Evolutionary conservation across 352 stramenopile species (phyloP).

Genomic region (Phytophthora nicotianae): DNA sequence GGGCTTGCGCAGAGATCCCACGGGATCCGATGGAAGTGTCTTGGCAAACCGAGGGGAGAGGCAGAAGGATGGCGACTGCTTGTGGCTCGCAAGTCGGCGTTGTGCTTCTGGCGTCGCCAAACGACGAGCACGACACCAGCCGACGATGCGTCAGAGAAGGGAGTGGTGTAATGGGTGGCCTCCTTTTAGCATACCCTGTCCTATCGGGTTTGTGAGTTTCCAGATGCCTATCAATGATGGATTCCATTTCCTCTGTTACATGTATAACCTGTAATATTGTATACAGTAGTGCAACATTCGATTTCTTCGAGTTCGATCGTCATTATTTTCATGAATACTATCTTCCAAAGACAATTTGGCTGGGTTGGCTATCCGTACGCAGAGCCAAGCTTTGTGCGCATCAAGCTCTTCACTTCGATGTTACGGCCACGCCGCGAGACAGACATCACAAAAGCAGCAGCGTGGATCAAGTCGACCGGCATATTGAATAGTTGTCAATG

Average conservation of each 20-base stretch:
- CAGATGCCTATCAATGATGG: background rate
- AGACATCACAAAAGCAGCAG: background rate
- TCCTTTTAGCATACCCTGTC: background rate
- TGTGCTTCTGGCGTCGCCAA: constrained; percentile 11
- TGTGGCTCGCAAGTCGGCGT: constrained; percentile 16
- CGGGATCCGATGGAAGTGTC: constrained; percentile 1
- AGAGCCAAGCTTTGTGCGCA: background rate
- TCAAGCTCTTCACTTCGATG: background rate
- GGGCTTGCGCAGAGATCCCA: background rate
- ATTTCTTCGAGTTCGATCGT: background rate
- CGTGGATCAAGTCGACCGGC: background rate
- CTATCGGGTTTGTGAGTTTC: background rate
- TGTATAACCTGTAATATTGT: background rate
- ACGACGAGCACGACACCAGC: constrained; percentile 8
- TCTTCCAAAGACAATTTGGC: too few relatives aligned
- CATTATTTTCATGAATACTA: too few relatives aligned
- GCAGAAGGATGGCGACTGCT: constrained; percentile 17
- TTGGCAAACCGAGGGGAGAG: constrained; percentile 13
- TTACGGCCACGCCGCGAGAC: background rate
- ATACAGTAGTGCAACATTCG: background rate
- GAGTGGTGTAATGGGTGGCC: too few relatives aligned
- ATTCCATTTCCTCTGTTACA: background rate
- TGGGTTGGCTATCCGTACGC: too few relatives aligned
- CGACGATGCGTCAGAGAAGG: constrained; percentile 9
- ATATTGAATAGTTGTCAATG: too few relatives aligned